Evolutionary conservation across 441 rosid genomes (phyloP).

Genomic region (Raphanus hybrid): DNA sequence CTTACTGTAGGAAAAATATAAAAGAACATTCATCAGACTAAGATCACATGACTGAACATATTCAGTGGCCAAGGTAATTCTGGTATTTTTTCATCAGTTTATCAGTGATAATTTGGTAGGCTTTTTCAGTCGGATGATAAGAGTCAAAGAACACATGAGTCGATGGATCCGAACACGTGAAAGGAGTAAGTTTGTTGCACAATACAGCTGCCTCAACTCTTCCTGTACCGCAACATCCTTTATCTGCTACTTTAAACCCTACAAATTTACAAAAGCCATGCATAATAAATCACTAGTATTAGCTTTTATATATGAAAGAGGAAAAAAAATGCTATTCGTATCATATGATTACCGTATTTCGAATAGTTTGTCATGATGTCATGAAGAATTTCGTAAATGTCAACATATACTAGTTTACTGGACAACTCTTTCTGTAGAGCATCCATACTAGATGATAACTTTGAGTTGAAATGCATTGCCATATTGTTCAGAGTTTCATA

Average conservation of each 20-base stretch:
- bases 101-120: conserved; percentile 45
- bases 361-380: conserved; percentile 48
- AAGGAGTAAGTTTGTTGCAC: conserved; percentile 48
- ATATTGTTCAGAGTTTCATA: conserved; percentile 47
- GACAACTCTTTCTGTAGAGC: conserved; percentile 38
- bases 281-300: not conserved
- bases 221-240: conserved; percentile 76
- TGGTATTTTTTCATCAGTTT: conserved; percentile 21
- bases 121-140: conserved; percentile 65
- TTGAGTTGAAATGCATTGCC: conserved; percentile 51
- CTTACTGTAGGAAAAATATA: not conserved
- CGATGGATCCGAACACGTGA: conserved; percentile 50
- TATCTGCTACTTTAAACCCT: conserved; percentile 57
- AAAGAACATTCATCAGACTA: not conserved
- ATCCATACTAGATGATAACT: conserved; percentile 42
- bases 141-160: conserved; percentile 69
- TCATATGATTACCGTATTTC: conserved; percentile 39
- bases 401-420: conserved; percentile 42
- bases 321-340: not conserved
- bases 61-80: conserved; percentile 21
- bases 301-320: not conserved
- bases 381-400: conserved; percentile 51
- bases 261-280: no score
- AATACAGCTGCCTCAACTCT: conserved; percentile 45
- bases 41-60: not conserved